These are phyloP conservation scores for Laguncularia racemosa DNA, from an alignment of 345 rosid genomes.

Conservation along the genomic window DNA sequence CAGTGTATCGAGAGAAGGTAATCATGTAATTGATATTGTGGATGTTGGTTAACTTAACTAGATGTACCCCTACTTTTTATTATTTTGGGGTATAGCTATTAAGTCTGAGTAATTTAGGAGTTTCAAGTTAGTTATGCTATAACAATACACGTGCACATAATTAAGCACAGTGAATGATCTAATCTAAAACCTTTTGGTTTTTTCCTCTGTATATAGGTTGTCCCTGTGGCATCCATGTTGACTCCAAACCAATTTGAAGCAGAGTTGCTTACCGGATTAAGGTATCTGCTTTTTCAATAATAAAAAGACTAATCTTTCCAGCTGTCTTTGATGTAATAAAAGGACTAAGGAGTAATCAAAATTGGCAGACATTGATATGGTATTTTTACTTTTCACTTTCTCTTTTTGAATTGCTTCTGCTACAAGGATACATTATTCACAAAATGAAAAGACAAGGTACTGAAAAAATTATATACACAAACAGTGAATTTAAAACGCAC, in stretches of 20 bases:
- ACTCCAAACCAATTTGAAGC: slow-evolving; percentile 99
- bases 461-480: no score
- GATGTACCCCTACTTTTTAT: no score
- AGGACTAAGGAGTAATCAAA: no score
- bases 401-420: no score
- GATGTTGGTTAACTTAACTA: not conserved
- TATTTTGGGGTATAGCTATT: no score
- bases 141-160: no score
- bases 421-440: no score
- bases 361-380: not conserved
- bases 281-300: slow-evolving; percentile 28
- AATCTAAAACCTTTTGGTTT: not conserved
- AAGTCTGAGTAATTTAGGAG: no score
- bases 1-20: slow-evolving; percentile 89
- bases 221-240: slow-evolving; percentile 97
- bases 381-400: not conserved
- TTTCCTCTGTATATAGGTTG: slow-evolving; percentile 44
- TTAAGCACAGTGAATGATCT: no score
- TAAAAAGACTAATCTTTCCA: not conserved
- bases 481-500: no score
- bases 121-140: no score
- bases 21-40: slow-evolving; percentile 11
- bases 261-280: slow-evolving; percentile 72
- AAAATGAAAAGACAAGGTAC: no score
- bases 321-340: slow-evolving; percentile 1